Conservation (phyloP, 176 grass and related monocot species). For the Carex myosuroides region DNA sequence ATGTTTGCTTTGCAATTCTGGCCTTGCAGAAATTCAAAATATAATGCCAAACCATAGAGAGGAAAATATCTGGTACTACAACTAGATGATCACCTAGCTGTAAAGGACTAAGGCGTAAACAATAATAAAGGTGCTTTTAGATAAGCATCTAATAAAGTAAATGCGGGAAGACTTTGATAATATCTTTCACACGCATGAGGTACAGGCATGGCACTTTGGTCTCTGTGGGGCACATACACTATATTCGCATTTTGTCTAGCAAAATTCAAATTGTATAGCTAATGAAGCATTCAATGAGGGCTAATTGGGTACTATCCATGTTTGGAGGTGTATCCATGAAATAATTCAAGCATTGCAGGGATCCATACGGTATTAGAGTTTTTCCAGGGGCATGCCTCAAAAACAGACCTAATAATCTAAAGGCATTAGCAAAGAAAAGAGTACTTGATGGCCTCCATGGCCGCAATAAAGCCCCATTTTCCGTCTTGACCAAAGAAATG, state of each 20-base stretch:
- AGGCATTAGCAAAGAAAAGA: not conserved
- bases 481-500: slow-evolving; percentile 74
- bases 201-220: not conserved
- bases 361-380: not conserved
- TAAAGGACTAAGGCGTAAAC: not conserved
- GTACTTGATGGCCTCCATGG: slow-evolving; percentile 89
- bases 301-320: not conserved
- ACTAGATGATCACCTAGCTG: not conserved
- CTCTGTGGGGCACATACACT: not conserved
- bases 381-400: not conserved
- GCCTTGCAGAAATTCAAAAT: not conserved
- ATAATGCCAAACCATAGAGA: not conserved
- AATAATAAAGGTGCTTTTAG: not conserved
- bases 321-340: not conserved
- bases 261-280: not conserved
- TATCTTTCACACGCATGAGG: not conserved
- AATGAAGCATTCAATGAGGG: not conserved
- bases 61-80: not conserved
- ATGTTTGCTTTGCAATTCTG: not conserved
- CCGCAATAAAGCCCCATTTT: slow-evolving; percentile 82
- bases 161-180: not conserved
- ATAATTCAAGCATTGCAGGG: not conserved
- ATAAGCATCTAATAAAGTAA: not conserved
- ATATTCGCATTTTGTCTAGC: not conserved
- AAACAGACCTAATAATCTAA: slow-evolving; percentile 19